Evolutionary conservation across 164 flowering plant genomes (phyloP).

Genomic region (Magnolia changhungtana): DNA sequence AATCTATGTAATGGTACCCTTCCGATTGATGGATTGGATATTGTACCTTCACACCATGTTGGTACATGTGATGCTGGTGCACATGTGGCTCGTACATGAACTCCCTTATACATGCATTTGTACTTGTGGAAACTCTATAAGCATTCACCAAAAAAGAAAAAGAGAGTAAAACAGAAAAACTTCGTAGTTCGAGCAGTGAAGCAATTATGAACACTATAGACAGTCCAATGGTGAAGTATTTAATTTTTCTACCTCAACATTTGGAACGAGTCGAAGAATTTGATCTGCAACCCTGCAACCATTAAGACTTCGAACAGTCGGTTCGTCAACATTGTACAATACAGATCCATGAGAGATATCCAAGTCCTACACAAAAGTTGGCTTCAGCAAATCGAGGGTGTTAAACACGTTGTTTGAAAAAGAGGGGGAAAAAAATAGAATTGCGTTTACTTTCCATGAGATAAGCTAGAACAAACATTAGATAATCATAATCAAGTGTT

Average conservation of each 20-base stretch:
- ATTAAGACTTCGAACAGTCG: slow-evolving; percentile 47
- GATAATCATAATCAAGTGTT: too few species aligned
- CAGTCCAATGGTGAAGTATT: not conserved
- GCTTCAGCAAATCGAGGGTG: not conserved
- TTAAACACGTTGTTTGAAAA: not conserved
- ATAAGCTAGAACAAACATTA: too few species aligned
- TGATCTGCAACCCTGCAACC: slow-evolving; percentile 57
- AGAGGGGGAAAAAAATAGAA: not conserved
- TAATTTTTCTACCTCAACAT: slow-evolving; percentile 29
- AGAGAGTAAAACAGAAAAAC: not conserved
- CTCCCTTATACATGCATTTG: too few species aligned
- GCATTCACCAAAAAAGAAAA: not conserved
- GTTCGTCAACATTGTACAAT: slow-evolving; percentile 39
- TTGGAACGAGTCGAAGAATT: slow-evolving; percentile 46
- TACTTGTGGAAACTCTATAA: not conserved
- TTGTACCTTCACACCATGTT: too few species aligned
- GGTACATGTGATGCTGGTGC: too few species aligned
- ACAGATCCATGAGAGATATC: slow-evolving; percentile 45
- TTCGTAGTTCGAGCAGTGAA: too few species aligned
- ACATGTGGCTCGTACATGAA: too few species aligned
- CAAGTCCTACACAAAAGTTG: slow-evolving; percentile 29
- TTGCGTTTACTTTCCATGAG: not conserved
- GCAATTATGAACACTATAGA: not conserved
- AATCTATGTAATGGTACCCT: not conserved
- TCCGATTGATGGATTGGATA: not conserved